phyloP scores from a whole-genome alignment of 495 filamentous ascomycete species.

The Choiromyces venosus region DNA sequence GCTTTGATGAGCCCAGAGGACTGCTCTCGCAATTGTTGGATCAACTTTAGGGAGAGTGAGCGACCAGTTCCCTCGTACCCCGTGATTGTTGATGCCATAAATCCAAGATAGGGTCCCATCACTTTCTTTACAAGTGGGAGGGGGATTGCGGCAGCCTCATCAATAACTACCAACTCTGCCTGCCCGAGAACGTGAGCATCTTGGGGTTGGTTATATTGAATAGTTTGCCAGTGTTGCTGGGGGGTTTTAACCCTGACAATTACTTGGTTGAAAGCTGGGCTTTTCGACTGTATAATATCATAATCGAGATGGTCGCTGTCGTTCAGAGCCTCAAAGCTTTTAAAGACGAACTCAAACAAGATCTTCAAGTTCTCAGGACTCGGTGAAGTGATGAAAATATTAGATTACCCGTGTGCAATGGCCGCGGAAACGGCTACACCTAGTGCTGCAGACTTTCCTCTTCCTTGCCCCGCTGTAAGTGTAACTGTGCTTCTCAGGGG shows the following conservation, averaged over 20 bases:
- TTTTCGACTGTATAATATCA: conserved; percentile 95
- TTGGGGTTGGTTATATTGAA: conserved; percentile 95
- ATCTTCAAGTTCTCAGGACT: conserved; percentile 98
- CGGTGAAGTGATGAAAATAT: conserved; percentile 98
- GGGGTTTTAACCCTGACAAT: conserved; percentile 96
- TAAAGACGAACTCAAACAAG: conserved; percentile 96
- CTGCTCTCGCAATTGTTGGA: conserved; percentile 94
- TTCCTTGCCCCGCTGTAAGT: conserved; percentile 86
- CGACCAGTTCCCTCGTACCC: conserved; percentile 97
- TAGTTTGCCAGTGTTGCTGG: conserved; percentile 92
- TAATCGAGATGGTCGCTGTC: conserved; percentile 96
- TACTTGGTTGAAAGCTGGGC: conserved; percentile 98
- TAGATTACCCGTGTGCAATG: conserved; percentile 92
- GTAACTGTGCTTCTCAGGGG: conserved; percentile 89
- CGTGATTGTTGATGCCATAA: conserved; percentile 99
- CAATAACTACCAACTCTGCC: conserved; percentile 92
- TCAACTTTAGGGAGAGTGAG: conserved; percentile 90
- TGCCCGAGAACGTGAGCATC: conserved; percentile 92
- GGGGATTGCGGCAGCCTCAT: conserved; percentile 96
- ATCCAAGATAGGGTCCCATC: conserved; percentile 96
- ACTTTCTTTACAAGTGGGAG: conserved; percentile 86
- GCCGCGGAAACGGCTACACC: conserved; percentile 92
- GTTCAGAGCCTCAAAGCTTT: conserved; percentile 88
- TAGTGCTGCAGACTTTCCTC: conserved; percentile 93
- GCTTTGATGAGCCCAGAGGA: conserved; percentile 59